These are phyloP conservation scores for Hypoxylon lienhwacheense DNA, from an alignment of 495 filamentous ascomycete genomes.

Conservation along the genomic window DNA sequence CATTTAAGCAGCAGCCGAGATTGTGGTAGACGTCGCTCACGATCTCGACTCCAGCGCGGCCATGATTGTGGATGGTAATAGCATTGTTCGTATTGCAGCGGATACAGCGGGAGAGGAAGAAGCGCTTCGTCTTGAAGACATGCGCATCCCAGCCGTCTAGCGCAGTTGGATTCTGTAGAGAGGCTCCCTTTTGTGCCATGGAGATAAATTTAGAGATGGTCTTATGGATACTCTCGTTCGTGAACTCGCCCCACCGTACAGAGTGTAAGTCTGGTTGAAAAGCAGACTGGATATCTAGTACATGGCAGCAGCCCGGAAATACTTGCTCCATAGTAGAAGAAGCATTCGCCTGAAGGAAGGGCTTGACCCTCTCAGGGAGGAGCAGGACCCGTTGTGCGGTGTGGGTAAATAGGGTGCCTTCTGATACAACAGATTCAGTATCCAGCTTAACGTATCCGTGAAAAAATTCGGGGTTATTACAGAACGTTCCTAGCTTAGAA, in stretches of 20 bases:
- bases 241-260: slow-evolving; percentile 1
- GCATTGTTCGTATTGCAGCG: slow-evolving; percentile 8
- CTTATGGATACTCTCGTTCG: neutral
- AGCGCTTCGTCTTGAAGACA: neutral
- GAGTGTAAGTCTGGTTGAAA: neutral
- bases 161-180: neutral
- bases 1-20: neutral
- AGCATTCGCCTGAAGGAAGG: slow-evolving; percentile 2
- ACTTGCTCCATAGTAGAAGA: slow-evolving; percentile 9
- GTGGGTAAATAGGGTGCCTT: slow-evolving; percentile 8
- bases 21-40: slow-evolving; percentile 19
- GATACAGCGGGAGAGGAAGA: slow-evolving; percentile 4
- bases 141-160: slow-evolving; percentile 3
- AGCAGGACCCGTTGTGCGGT: slow-evolving; percentile 16
- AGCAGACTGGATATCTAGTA: neutral
- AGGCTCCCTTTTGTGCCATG: neutral
- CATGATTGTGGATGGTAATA: slow-evolving; percentile 23
- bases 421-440: slow-evolving; percentile 7
- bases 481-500: slow-evolving; percentile 12
- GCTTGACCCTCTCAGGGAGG: slow-evolving; percentile 3
- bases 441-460: slow-evolving; percentile 26
- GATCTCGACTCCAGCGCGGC: slow-evolving; percentile 21
- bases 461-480: slow-evolving; percentile 20
- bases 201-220: neutral
- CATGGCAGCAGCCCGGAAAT: slow-evolving; percentile 15